phyloP scores from a whole-genome alignment of 2,329 filamentous ascomycete species.

The Phialemoniopsis sp. region DNA sequence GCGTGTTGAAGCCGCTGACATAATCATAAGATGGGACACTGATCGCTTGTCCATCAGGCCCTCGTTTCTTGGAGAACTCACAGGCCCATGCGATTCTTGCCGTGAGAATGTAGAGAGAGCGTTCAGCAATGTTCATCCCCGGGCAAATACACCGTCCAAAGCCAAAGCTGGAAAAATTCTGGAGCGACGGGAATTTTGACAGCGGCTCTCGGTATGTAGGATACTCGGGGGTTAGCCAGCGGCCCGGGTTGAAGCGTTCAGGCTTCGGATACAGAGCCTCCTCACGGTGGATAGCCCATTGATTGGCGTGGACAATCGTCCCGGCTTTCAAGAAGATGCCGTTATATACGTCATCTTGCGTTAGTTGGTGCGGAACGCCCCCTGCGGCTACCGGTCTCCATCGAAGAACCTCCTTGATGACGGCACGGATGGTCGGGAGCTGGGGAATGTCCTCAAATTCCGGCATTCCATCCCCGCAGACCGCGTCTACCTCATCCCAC shows the following conservation, averaged over 20 bases:
- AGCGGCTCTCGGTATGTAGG: slow-evolving; percentile 21
- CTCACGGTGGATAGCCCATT: slow-evolving; percentile 14
- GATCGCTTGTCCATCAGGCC: not conserved
- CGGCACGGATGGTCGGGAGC: slow-evolving; percentile 46
- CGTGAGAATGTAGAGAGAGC: slow-evolving; percentile 18
- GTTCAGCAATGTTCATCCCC: slow-evolving; percentile 20
- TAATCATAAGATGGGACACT: not conserved
- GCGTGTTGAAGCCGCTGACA: not conserved
- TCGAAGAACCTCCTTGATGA: slow-evolving; percentile 49
- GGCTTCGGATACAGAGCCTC: slow-evolving; percentile 19
- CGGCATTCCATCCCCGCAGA: slow-evolving; percentile 17
- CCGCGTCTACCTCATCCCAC: no score
- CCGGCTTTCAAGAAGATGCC: slow-evolving; percentile 9
- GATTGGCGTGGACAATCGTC: slow-evolving; percentile 6
- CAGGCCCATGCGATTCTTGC: slow-evolving; percentile 19
- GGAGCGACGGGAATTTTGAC: slow-evolving; percentile 20
- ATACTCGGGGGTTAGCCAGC: slow-evolving; percentile 18
- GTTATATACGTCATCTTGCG: slow-evolving; percentile 9
- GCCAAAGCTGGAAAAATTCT: slow-evolving; percentile 32
- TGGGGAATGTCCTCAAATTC: slow-evolving; percentile 37
- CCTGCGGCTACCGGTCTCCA: slow-evolving; percentile 26
- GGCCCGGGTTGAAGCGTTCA: slow-evolving; percentile 19
- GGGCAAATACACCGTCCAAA: slow-evolving; percentile 38
- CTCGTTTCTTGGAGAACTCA: slow-evolving; percentile 7
- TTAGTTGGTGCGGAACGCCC: slow-evolving; percentile 7